These are phyloP conservation scores for Talaromyces sp. DNA, from an alignment of 2,329 filamentous ascomycete species.

Conservation along the genomic window DNA sequence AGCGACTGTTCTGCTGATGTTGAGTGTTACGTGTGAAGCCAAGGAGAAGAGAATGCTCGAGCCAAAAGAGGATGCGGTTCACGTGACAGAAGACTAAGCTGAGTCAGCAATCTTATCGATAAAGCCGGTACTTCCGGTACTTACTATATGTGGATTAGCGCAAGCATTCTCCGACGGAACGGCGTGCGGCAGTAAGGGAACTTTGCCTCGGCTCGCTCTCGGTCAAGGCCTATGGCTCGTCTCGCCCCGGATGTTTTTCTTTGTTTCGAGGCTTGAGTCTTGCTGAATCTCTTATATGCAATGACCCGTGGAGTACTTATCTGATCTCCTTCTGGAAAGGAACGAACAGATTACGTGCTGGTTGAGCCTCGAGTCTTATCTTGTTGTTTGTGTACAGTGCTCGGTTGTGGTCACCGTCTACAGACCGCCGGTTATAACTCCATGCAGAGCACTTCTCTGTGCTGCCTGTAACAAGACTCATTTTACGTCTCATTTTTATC, in stretches of 20 bases:
- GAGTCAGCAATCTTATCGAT: not conserved
- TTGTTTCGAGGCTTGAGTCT: not conserved
- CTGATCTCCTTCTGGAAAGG: not conserved
- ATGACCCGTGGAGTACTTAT: not conserved
- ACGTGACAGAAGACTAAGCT: no score
- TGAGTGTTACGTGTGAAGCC: not conserved
- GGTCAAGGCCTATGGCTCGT: not conserved
- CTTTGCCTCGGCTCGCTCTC: slow-evolving; percentile 3
- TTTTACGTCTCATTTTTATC: not conserved
- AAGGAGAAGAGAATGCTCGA: not conserved
- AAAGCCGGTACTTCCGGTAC: not conserved
- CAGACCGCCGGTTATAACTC: not conserved
- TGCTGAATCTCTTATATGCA: not conserved
- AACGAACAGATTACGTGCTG: not conserved
- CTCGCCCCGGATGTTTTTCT: not conserved
- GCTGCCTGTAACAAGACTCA: not conserved
- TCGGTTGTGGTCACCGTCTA: slow-evolving; percentile 3
- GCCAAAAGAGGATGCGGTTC: no score
- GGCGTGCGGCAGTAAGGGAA: not conserved
- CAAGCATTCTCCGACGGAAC: not conserved
- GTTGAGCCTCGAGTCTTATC: not conserved
- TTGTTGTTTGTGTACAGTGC: not conserved
- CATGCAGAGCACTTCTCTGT: not conserved
- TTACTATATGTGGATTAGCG: not conserved
- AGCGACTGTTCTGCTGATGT: not conserved